Evolutionary conservation across 768 basidiomycete genomes (phyloP), one percentile per base, ranked within the genome.

Genomic region (Crassisporium funariophilum): DNA sequence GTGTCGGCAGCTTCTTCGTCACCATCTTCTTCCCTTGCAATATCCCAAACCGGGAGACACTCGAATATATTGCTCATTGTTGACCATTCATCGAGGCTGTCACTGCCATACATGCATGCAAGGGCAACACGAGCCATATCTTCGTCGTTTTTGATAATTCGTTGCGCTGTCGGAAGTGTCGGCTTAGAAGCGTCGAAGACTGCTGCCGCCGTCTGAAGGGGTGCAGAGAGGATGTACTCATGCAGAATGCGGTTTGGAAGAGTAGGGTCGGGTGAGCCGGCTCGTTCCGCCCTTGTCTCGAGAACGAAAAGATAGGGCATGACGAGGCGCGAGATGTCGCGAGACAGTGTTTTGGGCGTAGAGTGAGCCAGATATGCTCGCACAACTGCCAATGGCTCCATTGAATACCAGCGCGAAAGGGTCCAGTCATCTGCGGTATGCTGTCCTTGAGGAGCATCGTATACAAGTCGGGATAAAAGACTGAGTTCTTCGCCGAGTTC

Each of bases 41-140:
- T 71, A 46, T 83, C 84, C 91, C 95, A 97, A 3, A 86, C 95
- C 0, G 95, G 95, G 23, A 98, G 75, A 61, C 95, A 99, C 62
- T 99, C 95, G 63, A 99, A 98, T 41, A 99, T 90, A 23, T 75
- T 72, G 54, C 87, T 91, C 94, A 97, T 98, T 4, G 74, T 83
- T 1, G 82, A 60, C 91, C 91, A 95, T 54, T 84, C 77, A 47
- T 82, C 73, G 24, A 85, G 67, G 45, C 78, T 78, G 49, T 83
- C 77, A 56, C 81, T 88, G 11, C 93, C 93, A 52, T 99, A 99
- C 17, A 98, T 67, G 57, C 86, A 87, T 5, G 94, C 87, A 10
- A 98, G 81, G 3, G 95, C 94, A 11, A 98, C 66, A 9, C 88
- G 80, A 11, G 84, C 91, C 61, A 95, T 81, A 55, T 92, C 90